Evolutionary conservation across 2,329 filamentous ascomycete species (phyloP).

Genomic region (Talaromyces atroroseus): DNA sequence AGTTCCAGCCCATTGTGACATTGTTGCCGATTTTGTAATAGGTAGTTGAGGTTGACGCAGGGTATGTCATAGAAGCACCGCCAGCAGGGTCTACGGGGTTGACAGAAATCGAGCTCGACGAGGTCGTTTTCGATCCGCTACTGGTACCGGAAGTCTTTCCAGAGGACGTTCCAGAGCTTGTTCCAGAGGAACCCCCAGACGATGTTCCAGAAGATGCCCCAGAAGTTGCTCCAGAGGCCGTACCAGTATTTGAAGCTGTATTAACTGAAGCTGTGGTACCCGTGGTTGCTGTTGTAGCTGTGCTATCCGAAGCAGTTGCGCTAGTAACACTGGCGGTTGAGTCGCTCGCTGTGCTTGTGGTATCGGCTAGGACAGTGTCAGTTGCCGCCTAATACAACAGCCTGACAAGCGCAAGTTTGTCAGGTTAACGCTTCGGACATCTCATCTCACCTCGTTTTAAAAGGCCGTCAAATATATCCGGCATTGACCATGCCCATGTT

Average conservation of each 20-base stretch:
- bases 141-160: neutral
- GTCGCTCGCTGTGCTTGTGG: constrained; percentile 14
- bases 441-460: constrained; percentile 12
- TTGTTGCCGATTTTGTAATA: constrained; percentile 62
- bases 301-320: neutral
- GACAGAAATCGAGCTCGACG: constrained; percentile 39
- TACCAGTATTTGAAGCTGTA: no score
- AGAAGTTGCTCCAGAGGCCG: no score
- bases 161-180: neutral
- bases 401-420: constrained; percentile 1
- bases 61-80: constrained; percentile 58
- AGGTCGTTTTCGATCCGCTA: constrained; percentile 14
- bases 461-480: constrained; percentile 14
- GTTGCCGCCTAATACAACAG: constrained; percentile 15
- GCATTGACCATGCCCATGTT: constrained; percentile 30
- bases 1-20: constrained; percentile 64
- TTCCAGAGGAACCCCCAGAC: no score
- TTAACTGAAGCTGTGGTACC: neutral
- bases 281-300: constrained; percentile 14
- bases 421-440: no score
- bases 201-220: neutral
- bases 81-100: constrained; percentile 52
- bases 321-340: neutral
- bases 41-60: constrained; percentile 45
- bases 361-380: constrained; percentile 10